A percentile compares a stretch with the other conserved stretches of the same genome.
Conservation (phyloP, 2,329 filamentous ascomycete genomes). For the Colletotrichum caudatum region DNA sequence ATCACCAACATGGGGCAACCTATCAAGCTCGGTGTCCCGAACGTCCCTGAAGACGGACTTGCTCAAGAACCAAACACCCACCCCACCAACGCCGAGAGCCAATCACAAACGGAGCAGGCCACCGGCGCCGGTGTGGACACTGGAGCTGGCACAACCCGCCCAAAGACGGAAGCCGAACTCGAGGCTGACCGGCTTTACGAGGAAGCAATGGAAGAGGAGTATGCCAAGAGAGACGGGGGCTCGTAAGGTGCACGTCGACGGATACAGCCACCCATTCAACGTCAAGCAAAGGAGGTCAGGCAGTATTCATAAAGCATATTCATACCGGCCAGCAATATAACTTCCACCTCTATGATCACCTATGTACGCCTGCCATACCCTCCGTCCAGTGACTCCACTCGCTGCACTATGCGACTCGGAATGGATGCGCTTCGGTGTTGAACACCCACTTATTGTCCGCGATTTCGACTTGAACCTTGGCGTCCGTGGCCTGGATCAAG, state of each 20-base stretch:
- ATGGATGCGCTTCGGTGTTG: constrained; percentile 63
- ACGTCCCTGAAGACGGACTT: constrained; percentile 19
- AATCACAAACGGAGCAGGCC: constrained; percentile 27
- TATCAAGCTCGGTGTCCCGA: constrained; percentile 33
- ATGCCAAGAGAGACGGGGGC: constrained; percentile 66
- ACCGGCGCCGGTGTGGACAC: constrained; percentile 62
- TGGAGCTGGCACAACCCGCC: constrained; percentile 59
- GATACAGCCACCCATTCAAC: not conserved
- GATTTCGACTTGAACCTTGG: constrained; percentile 64
- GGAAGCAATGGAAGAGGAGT: constrained; percentile 67
- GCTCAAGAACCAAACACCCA: not conserved
- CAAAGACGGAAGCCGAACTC: constrained; percentile 62
- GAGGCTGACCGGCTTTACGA: constrained; percentile 64
- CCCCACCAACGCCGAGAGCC: constrained; percentile 4
- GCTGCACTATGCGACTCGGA: constrained; percentile 44
- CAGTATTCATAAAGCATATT: constrained; percentile 23
- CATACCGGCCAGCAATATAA: constrained; percentile 17
- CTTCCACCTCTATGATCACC: not conserved
- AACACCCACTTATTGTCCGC: constrained; percentile 60
- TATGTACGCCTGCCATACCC: not conserved
- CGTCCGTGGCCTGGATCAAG: constrained; percentile 75
- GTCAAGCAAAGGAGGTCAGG: not conserved
- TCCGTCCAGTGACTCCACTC: not conserved
- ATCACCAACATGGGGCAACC: constrained; percentile 49
- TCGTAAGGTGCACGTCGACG: constrained; percentile 47